Percentiles rank a stretch among this genome's conserved stretches.
Evolutionary conservation across 2,329 filamentous ascomycete genomes (phyloP).

Genomic region (Neocatenulostroma microsporum): DNA sequence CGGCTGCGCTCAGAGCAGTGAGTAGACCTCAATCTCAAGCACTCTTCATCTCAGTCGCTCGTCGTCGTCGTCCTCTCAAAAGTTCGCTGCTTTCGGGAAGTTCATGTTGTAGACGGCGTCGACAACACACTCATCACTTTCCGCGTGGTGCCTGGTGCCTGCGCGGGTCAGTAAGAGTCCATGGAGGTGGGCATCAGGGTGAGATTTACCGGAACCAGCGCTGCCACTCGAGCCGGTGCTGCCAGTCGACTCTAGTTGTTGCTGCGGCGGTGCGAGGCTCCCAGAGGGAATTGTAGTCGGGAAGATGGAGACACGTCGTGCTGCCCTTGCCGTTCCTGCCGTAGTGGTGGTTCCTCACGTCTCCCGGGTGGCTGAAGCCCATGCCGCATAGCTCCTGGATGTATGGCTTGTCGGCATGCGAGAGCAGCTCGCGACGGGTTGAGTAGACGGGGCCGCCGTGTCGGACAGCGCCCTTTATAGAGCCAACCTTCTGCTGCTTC

Average conservation of each 20-base stretch:
- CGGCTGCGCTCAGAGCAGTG: no score
- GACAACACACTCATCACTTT: slow-evolving; percentile 92
- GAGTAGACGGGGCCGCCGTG: slow-evolving; percentile 18
- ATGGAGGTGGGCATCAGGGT: no score
- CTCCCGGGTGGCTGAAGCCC: slow-evolving; percentile 18
- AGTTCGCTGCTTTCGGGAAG: slow-evolving; percentile 28
- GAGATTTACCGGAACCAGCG: no score
- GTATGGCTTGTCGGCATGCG: slow-evolving; percentile 17
- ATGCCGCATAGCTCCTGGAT: slow-evolving; percentile 19
- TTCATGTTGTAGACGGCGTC: slow-evolving; percentile 80
- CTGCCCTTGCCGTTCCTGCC: slow-evolving; percentile 2
- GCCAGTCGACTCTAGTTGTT: no score
- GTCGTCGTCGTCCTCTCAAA: slow-evolving; percentile 9
- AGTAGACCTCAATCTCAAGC: no score
- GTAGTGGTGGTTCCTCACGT: slow-evolving; percentile 20
- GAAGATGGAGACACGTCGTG: no score
- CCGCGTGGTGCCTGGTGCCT: no score
- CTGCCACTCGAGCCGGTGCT: no score
- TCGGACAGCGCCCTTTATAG: not conserved
- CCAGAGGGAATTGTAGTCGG: no score
- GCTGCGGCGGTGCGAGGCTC: no score
- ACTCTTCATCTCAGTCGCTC: no score
- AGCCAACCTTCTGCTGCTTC: not conserved
- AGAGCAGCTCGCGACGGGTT: slow-evolving; percentile 17
- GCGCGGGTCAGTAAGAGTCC: no score